Conservation (phyloP, 495 filamentous ascomycete species). For the Monascus purpureus region DNA sequence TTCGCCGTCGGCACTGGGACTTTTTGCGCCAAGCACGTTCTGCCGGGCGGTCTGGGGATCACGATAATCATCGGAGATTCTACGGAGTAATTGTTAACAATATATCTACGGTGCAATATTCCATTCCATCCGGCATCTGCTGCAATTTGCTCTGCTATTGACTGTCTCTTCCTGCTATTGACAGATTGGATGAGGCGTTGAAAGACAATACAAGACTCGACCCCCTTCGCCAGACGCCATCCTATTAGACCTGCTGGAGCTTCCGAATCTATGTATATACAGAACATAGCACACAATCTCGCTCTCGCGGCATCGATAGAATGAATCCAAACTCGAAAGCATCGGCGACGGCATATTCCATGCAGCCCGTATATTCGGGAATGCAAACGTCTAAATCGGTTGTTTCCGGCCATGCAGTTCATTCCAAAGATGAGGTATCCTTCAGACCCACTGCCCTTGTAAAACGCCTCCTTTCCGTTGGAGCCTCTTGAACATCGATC, state of each 20-base stretch:
- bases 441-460: constrained; percentile 29
- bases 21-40: constrained; percentile 16
- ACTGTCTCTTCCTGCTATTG: too few relatives aligned
- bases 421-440: constrained; percentile 22
- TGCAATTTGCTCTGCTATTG: too few relatives aligned
- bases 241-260: constrained; percentile 7
- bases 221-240: constrained; percentile 19
- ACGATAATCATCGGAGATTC: constrained; percentile 7
- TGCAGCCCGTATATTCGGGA: not conserved
- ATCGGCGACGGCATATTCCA: constrained; percentile 12
- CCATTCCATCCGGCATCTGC: too few relatives aligned
- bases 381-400: constrained; percentile 4
- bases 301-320: too few relatives aligned
- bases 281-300: constrained; percentile 9
- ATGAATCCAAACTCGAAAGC: too few relatives aligned
- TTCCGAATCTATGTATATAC: constrained; percentile 24
- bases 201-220: not conserved
- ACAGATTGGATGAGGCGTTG: too few relatives aligned
- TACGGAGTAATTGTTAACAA: too few relatives aligned
- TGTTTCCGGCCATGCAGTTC: not conserved
- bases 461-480: constrained; percentile 32
- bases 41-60: constrained; percentile 21
- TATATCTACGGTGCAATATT: too few relatives aligned
- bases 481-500: constrained; percentile 44
- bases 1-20: constrained; percentile 4